phyloP scores from a whole-genome alignment of 2,329 filamentous ascomycete species.

The Ophiostoma sp. region DNA sequence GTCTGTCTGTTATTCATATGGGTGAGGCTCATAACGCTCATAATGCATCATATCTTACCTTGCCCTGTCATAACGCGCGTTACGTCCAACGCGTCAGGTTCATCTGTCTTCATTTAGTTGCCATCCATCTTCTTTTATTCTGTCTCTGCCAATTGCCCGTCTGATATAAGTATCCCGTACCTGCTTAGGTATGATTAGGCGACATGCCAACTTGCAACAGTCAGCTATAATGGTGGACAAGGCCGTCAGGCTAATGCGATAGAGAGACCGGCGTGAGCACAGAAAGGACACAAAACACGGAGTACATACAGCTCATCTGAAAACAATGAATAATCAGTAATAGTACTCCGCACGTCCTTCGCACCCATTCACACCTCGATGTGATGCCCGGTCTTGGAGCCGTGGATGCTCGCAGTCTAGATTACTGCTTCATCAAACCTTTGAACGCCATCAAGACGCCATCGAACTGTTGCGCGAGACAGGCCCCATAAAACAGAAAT shows the following conservation, averaged over 20 bases:
- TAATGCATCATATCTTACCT: not conserved
- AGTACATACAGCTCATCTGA: too few species aligned
- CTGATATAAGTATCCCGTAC: not conserved
- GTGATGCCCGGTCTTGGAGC: not conserved
- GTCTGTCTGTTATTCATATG: not conserved
- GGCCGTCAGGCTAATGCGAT: not conserved
- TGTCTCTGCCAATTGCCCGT: too few species aligned
- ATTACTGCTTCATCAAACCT: slow-evolving; percentile 6
- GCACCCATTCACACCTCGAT: not conserved
- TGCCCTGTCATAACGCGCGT: not conserved
- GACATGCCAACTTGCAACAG: not conserved
- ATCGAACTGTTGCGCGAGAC: not conserved
- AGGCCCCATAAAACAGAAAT: slow-evolving; percentile 4
- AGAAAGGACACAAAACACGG: not conserved
- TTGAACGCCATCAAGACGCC: not conserved
- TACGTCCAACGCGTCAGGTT: not conserved
- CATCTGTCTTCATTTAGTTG: not conserved
- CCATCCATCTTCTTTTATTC: too few species aligned
- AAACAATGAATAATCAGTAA: not conserved
- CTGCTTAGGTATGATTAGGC: not conserved
- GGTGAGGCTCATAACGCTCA: not conserved
- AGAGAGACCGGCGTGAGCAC: not conserved
- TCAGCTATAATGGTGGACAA: not conserved
- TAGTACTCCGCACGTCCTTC: too few species aligned
- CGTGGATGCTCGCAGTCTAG: not conserved